Base-by-base conservation (phyloP, 441 rosid species). In the Geranium incanum region DNA sequence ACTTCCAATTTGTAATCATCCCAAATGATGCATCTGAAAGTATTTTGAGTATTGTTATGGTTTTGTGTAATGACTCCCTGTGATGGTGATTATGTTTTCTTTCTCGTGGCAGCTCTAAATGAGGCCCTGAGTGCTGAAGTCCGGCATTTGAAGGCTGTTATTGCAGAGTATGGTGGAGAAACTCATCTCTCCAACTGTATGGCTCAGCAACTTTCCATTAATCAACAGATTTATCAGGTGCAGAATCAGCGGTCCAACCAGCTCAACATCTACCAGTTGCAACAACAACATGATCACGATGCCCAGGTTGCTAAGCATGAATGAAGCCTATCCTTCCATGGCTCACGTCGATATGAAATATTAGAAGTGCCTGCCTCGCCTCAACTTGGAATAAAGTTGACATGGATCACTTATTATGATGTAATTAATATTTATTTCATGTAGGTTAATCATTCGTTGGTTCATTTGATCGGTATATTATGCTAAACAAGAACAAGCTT, bases 261-360 rank as follows among this genome's bases (percentile, higher is more conserved):
- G 67, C 67, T 64, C 16, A 64, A 64, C 67, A 64, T 21, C n/a
- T 64, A 64, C 39, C 67, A 23, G 67, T 23, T 64, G 21, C 65
- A 63, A 19, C 38, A 28, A 6, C n/a, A 28, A n/a, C 67, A 64
- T 3, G 5, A 21, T 23, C 39, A 7, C 0, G 18, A 18, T 16
- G 63, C 8, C 9, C 23, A 57, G 21, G 63, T 16, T 16, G 63
- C 63, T 12, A 57, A 16, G 28, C 23, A 57, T 16, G 63, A 57
- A 4, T 18, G 7, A 5, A 57, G 16, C 63, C 63, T 57, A 57
- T 57, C 63, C 63, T 57, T 57, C 63, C 63, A 16, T 16, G 18
- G 59, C 59, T 50, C 9, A 1, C 9, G 55, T 13, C 12, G 55
- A 48, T 48, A n/a, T n/a, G 4, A 48, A 48, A 48, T 48, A 21